Evolutionary conservation across 176 grass and related monocot genomes (phyloP).

Genomic region (Melocanna baccifera): DNA sequence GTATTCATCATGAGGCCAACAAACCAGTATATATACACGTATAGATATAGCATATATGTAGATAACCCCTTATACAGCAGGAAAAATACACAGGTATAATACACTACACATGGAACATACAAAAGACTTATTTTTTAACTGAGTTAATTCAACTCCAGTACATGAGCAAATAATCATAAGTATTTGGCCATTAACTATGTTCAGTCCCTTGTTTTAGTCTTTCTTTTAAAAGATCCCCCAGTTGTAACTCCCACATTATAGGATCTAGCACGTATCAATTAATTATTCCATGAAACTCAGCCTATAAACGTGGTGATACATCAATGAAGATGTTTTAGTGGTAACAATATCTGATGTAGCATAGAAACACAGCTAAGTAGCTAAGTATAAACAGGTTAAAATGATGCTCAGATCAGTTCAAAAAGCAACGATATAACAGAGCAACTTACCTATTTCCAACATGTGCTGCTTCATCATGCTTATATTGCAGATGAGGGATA

Average conservation of each 20-base stretch:
- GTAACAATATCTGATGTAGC: background rate
- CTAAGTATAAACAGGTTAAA: background rate
- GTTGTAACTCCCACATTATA: background rate
- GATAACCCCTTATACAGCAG: no score
- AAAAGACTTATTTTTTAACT: background rate
- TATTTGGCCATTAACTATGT: background rate
- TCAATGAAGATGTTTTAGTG: background rate
- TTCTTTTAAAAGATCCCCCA: background rate
- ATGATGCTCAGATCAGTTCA: background rate
- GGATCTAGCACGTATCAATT: background rate
- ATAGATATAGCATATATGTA: no score
- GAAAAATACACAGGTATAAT: no score
- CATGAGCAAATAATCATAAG: background rate
- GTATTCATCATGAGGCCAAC: no score
- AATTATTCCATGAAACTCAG: background rate
- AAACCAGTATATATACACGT: no score
- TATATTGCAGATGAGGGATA: slow-evolving; percentile 90
- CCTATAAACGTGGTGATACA: background rate
- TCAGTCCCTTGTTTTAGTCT: background rate
- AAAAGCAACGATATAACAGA: background rate
- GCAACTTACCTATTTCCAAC: slow-evolving; percentile 89
- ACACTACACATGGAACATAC: background rate
- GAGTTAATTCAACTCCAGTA: background rate
- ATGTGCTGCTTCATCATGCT: slow-evolving; percentile 99
- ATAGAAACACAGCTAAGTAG: slow-evolving; percentile 4